These are phyloP conservation scores for Psilocybe tampanensis DNA, from an alignment of 768 basidiomycete genomes.

Conservation along the genomic window DNA sequence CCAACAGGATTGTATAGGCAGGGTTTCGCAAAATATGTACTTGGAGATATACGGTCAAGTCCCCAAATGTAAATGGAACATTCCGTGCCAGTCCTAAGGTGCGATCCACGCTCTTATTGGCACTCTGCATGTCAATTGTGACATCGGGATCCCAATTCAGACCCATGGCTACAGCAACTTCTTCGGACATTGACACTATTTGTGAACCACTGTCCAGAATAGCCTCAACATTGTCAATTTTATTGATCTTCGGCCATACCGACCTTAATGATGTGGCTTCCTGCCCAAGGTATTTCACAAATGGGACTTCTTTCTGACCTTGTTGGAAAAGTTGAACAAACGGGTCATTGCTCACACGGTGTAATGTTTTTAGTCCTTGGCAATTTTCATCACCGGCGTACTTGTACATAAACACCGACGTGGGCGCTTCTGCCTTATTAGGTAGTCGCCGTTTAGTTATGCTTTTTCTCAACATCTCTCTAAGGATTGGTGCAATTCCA, in stretches of 20 bases:
- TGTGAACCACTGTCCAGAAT: conserved; percentile 29
- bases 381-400: not conserved
- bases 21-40: conserved; percentile 27
- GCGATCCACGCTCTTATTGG: conserved; percentile 22
- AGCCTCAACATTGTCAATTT: conserved; percentile 14
- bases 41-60: conserved; percentile 25
- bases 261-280: not conserved
- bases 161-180: conserved; percentile 8
- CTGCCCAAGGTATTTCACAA: not conserved
- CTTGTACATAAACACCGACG: not conserved
- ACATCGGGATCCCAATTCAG: conserved; percentile 20
- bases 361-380: not conserved
- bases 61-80: conserved; percentile 25
- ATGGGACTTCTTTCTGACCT: not conserved
- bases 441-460: not conserved
- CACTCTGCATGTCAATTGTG: conserved; percentile 27
- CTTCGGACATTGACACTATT: conserved; percentile 24
- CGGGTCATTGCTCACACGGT: not conserved
- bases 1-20: conserved; percentile 30
- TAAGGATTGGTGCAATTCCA: not conserved
- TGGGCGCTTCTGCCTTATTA: not conserved
- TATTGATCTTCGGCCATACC: conserved; percentile 14
- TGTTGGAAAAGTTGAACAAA: not conserved
- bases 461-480: not conserved
- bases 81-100: conserved; percentile 30